A percentile compares a stretch with the other conserved stretches of the same genome.
Evolutionary conservation across 306 rosid species (phyloP).

Genomic region (Gastrolobium bilobum): DNA sequence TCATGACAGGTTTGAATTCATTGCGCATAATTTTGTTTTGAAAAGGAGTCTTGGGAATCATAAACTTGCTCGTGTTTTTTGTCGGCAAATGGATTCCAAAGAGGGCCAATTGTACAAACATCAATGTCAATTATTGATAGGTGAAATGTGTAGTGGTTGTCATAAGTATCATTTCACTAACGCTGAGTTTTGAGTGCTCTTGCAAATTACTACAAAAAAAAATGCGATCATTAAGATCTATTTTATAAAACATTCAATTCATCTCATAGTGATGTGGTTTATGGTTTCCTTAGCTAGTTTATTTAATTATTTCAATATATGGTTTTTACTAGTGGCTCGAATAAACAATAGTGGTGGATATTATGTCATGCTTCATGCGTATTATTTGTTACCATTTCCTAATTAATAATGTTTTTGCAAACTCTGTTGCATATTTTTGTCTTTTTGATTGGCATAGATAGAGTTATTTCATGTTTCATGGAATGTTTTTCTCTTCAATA

Average conservation of each 20-base stretch:
- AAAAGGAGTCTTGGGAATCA: constrained; percentile 56
- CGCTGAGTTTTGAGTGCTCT: constrained; percentile 7
- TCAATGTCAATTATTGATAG: constrained; percentile 53
- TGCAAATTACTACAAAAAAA: not conserved
- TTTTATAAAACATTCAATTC: not conserved
- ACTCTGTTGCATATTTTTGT: not conserved
- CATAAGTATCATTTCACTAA: constrained; percentile 35
- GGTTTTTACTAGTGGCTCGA: constrained; percentile 8
- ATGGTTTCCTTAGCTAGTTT: not conserved
- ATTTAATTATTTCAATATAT: not conserved
- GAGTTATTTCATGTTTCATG: not conserved
- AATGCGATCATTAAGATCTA: not conserved
- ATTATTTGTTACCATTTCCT: not conserved
- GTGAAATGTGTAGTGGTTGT: constrained; percentile 33
- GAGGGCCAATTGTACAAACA: constrained; percentile 50
- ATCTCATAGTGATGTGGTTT: not conserved
- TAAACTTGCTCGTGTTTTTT: constrained; percentile 49
- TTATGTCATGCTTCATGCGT: not conserved
- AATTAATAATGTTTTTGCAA: not conserved
- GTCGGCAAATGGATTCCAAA: constrained; percentile 53
- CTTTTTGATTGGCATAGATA: not conserved
- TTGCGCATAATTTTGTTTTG: constrained; percentile 48
- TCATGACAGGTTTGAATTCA: constrained; percentile 56
- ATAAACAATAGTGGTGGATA: not conserved
- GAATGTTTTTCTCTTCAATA: not conserved